Base-by-base conservation (phyloP, 23 red algal species). In the Chondrus crispus region DNA sequence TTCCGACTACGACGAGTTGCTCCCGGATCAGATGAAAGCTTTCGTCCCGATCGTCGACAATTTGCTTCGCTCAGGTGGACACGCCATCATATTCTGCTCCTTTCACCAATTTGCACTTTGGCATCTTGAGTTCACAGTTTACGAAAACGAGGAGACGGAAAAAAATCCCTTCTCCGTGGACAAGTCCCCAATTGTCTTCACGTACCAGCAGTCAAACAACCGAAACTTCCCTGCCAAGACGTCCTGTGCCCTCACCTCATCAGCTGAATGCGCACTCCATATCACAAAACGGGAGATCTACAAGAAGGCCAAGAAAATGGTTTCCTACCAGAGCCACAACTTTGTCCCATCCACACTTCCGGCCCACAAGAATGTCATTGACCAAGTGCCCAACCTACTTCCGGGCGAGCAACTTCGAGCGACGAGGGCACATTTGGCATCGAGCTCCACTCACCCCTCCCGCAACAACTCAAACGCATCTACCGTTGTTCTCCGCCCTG, bases 341-440 rank as follows among this genome's bases (percentile, higher is more conserved):
- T 70, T 68, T 18, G 60, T 86, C n/a, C 58, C 55, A 20, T 86
- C 82, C 16, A 66, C 32, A 2, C 68, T 86, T 46, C 64, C 64
- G 54, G 82, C 58, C n/a, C 38, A 86, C 64, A 6, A 46, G 41
- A 70, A 86, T 35, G 82, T 86, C 20, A 86, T 86, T 36, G 82
- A 86, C 58, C 37, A 68, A 20, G 55, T 68, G 18, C 26, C 41
- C 9, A 24, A 41, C n/a, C 82, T 51, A 19, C 24, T 28, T 46
- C 3, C 57, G 26, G 82, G 35, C 1, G 57, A 86, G 55, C 43
- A 41, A 46, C 33, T 86, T 30, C 33, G 14, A 32, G 20, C 26
- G 7, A 66, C 0, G 9, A 22, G 18, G 18, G 60, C 18, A 22
- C 60, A 19, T 0, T n/a, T n/a, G n/a, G 18, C 60, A 12, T 22